phyloP scores from a whole-genome alignment of 1,284 basidiomycete genomes.

The Ceratobasidium papillatum region DNA sequence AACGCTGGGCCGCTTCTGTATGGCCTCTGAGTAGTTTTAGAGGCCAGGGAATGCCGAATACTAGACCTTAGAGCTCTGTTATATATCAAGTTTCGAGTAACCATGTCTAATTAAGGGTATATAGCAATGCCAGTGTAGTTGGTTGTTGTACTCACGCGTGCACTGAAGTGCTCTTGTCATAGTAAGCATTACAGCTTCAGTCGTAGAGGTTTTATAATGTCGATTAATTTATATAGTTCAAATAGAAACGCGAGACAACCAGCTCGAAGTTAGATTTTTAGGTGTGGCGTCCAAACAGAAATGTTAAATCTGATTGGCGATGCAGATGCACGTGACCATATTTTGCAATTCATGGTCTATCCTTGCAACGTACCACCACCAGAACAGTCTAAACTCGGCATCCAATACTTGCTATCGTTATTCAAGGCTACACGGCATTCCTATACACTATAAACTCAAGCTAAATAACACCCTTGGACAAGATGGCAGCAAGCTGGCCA shows the following conservation, averaged over 20 bases:
- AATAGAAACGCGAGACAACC: too few relatives aligned
- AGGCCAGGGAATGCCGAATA: neutral
- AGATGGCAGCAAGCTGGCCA: constrained; percentile 38
- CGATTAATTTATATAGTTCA: too few relatives aligned
- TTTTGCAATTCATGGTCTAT: neutral
- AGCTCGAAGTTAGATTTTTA: too few relatives aligned
- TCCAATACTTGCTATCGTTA: neutral
- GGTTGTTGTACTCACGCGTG: neutral
- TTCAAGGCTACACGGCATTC: neutral
- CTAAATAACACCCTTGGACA: neutral
- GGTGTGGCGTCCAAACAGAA: neutral
- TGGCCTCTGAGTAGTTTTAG: neutral
- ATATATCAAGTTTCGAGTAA: neutral
- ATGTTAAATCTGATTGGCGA: neutral
- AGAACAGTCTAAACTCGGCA: neutral
- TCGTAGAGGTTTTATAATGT: too few relatives aligned
- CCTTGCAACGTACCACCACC: constrained; percentile 34
- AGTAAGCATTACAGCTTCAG: neutral
- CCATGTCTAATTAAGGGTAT: neutral
- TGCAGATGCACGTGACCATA: constrained; percentile 10
- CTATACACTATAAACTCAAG: neutral
- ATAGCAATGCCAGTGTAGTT: too few relatives aligned
- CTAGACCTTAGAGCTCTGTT: neutral
- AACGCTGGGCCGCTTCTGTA: neutral
- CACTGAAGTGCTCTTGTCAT: neutral